Conservation (phyloP, 495 filamentous ascomycete genomes). For the Pseudotulostoma volvatum region DNA sequence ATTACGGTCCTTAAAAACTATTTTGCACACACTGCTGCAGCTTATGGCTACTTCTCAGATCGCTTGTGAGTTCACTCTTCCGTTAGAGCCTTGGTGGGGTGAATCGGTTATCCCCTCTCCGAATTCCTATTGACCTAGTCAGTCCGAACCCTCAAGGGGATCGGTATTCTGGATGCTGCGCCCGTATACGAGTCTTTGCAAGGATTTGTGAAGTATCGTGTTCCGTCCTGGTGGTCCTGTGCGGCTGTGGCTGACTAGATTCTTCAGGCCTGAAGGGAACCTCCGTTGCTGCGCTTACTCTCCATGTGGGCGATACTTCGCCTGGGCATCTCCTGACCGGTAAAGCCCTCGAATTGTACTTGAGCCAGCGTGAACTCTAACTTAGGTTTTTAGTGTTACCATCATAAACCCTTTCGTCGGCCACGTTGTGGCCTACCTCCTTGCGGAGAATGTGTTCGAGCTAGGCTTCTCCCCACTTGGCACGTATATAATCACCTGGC, state of each 20-base stretch:
- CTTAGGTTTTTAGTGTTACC: slow-evolving; percentile 41
- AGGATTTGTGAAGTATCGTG: slow-evolving; percentile 53
- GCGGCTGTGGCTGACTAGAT: slow-evolving; percentile 11
- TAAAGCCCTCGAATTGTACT: slow-evolving; percentile 17
- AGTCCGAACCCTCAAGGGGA: slow-evolving; percentile 88
- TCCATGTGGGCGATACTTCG: slow-evolving; percentile 85
- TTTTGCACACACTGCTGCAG: too few species aligned
- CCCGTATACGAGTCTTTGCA: slow-evolving; percentile 74
- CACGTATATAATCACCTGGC: slow-evolving; percentile 91
- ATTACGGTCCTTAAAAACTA: too few species aligned
- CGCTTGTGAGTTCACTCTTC: slow-evolving; percentile 44
- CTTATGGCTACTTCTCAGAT: slow-evolving; percentile 74
- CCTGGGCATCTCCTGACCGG: slow-evolving; percentile 80
- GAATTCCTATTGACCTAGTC: too few species aligned
- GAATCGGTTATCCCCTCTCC: slow-evolving; percentile 7
- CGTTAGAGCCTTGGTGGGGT: background rate
- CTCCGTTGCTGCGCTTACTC: slow-evolving; percentile 89
- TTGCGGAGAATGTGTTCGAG: slow-evolving; percentile 73
- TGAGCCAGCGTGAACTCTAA: background rate
- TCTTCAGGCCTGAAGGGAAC: slow-evolving; percentile 69
- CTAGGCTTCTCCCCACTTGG: slow-evolving; percentile 85
- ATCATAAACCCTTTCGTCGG: slow-evolving; percentile 72
- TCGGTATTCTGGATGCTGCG: slow-evolving; percentile 80
- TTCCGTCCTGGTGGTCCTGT: background rate
- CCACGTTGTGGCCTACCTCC: slow-evolving; percentile 55